phyloP scores from a whole-genome alignment of 2,329 filamentous ascomycete genomes.

The Xylariaceae sp. region DNA sequence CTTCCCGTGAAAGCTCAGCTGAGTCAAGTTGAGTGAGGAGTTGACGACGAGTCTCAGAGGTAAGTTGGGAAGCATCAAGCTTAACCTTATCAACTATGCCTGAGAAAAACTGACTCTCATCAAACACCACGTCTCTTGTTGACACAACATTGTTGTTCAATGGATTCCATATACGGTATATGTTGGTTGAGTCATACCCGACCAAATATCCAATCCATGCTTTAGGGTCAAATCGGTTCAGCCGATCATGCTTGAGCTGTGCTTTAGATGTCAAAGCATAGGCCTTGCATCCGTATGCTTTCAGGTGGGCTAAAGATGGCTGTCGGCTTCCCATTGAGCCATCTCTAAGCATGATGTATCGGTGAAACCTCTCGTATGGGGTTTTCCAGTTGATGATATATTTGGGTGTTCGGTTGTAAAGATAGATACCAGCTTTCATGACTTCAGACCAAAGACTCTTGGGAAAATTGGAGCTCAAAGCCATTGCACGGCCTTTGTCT shows the following conservation, averaged over 20 bases:
- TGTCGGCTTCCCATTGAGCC: neutral
- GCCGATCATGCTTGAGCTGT: neutral
- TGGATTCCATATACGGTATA: conserved; percentile 1
- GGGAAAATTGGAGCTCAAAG: neutral
- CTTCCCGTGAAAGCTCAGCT: too few relatives aligned
- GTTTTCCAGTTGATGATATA: neutral
- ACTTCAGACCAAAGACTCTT: neutral
- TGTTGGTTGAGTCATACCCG: neutral
- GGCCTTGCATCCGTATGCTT: neutral
- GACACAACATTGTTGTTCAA: neutral
- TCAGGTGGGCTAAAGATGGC: neutral
- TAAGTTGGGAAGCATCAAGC: neutral
- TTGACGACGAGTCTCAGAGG: too few relatives aligned
- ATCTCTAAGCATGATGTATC: neutral
- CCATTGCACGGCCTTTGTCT: neutral
- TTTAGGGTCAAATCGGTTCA: neutral
- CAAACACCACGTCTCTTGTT: neutral
- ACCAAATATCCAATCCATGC: conserved; percentile 1
- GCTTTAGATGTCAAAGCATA: neutral
- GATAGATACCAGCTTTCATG: neutral
- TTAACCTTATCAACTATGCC: neutral
- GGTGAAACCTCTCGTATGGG: neutral
- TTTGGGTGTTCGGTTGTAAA: neutral
- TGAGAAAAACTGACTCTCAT: neutral
- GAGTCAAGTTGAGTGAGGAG: too few relatives aligned